Percentiles rank a stretch among this genome's conserved stretches.
Conservation (phyloP, 352 stramenopile genomes). For the Pythium periplocum region DNA sequence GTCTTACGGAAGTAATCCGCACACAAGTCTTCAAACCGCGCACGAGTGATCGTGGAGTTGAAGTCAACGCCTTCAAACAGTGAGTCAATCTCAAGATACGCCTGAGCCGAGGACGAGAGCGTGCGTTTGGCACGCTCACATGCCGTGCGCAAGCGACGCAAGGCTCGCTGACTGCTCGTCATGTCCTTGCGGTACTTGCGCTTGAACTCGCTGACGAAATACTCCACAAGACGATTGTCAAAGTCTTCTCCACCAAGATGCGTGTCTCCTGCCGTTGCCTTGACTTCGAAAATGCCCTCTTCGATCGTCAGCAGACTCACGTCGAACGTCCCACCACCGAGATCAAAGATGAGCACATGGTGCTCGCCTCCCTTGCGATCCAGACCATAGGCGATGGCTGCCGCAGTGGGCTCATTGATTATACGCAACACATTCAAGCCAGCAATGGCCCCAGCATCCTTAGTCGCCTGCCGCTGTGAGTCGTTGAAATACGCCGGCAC, state of each 20-base stretch:
- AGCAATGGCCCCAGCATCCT: conserved; percentile 88
- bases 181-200: conserved; percentile 19
- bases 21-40: conserved; percentile 87
- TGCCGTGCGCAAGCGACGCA: no score
- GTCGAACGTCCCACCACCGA: conserved; percentile 89
- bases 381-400: conserved; percentile 88
- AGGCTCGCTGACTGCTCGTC: no score
- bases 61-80: conserved; percentile 93
- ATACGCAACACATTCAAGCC: conserved; percentile 93
- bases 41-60: conserved; percentile 88
- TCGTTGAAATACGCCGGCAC: conserved; percentile 25
- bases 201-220: conserved; percentile 89
- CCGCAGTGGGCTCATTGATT: conserved; percentile 96
- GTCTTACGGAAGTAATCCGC: conserved; percentile 88
- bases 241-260: conserved; percentile 91
- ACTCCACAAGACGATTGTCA: conserved; percentile 89
- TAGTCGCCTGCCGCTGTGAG: conserved; percentile 37
- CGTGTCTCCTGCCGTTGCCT: conserved; percentile 89
- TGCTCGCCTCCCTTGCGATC: conserved; percentile 87
- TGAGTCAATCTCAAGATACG: conserved; percentile 14
- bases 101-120: no score
- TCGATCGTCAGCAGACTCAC: conserved; percentile 90
- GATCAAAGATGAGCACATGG: conserved; percentile 92
- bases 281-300: conserved; percentile 93
- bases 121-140: no score